phyloP scores from a whole-genome alignment of 2,329 filamentous ascomycete species.

The Botryotinia globosa region DNA sequence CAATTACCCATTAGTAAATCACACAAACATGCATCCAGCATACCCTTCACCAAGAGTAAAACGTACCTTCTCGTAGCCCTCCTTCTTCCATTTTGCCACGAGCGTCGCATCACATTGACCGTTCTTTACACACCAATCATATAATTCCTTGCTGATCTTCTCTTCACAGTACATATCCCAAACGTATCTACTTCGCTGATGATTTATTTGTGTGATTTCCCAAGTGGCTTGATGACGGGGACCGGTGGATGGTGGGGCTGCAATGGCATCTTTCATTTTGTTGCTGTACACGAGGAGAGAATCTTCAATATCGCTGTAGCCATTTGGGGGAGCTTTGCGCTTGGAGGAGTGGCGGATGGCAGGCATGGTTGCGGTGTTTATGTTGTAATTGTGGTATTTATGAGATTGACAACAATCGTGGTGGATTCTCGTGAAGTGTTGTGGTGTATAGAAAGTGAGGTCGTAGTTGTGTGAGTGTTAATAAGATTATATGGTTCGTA shows the following conservation, averaged over 20 bases:
- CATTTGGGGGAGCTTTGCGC: constrained; percentile 78
- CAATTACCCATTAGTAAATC: neutral
- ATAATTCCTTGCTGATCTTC: constrained; percentile 86
- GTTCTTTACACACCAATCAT: constrained; percentile 97
- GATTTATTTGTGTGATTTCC: constrained; percentile 96
- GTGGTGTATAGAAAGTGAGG: neutral
- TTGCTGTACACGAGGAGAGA: constrained; percentile 81
- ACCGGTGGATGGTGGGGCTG: constrained; percentile 76
- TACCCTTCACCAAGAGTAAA: neutral
- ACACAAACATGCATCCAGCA: neutral
- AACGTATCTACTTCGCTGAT: constrained; percentile 88
- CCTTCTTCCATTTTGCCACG: constrained; percentile 99
- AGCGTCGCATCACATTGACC: constrained; percentile 91
- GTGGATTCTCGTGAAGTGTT: neutral
- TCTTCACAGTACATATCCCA: constrained; percentile 98
- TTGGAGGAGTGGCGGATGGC: constrained; percentile 72
- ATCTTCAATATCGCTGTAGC: constrained; percentile 85
- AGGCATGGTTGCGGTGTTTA: constrained; percentile 56
- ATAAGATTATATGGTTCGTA: neutral
- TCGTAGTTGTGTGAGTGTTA: neutral
- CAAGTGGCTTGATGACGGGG: constrained; percentile 87
- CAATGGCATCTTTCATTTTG: constrained; percentile 95
- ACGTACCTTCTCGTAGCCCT: constrained; percentile 91
- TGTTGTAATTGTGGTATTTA: neutral
- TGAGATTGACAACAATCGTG: neutral